These are phyloP conservation scores for Penicillium nordicum DNA, from an alignment of 2,329 filamentous ascomycete genomes.

Conservation along the genomic window DNA sequence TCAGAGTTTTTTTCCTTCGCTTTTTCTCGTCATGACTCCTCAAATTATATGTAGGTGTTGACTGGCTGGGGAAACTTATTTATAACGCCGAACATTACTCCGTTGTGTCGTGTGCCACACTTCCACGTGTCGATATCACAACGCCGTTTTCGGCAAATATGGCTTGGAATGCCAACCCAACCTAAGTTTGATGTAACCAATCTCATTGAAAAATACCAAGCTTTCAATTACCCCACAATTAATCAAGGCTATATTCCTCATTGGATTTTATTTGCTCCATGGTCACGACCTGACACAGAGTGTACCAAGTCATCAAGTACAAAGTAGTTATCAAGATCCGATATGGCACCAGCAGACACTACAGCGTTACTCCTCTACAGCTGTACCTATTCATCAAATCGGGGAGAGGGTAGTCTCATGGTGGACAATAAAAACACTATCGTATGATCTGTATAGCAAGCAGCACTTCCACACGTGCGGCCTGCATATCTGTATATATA, in stretches of 20 bases:
- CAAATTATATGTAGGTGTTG: too few species aligned
- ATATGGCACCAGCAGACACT: not conserved
- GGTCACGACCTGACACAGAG: not conserved
- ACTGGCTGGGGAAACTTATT: not conserved
- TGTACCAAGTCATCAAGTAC: conserved; percentile 4
- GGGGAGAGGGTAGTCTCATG: too few species aligned
- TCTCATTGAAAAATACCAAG: not conserved
- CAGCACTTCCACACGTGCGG: too few species aligned
- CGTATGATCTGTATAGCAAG: not conserved
- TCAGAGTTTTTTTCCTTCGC: not conserved
- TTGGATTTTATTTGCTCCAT: not conserved
- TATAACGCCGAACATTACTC: too few species aligned
- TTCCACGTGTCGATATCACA: not conserved
- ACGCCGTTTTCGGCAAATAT: not conserved
- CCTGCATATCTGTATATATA: too few species aligned
- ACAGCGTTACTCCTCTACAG: not conserved
- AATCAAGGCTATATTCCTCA: not conserved
- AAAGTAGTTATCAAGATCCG: not conserved
- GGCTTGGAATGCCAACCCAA: not conserved
- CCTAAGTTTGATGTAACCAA: not conserved
- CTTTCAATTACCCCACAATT: not conserved
- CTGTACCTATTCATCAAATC: not conserved
- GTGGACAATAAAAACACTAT: not conserved
- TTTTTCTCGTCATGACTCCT: not conserved
- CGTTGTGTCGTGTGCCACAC: not conserved